phyloP scores from a whole-genome alignment of 148 eudicot species.

The Pouteria glomerata region DNA sequence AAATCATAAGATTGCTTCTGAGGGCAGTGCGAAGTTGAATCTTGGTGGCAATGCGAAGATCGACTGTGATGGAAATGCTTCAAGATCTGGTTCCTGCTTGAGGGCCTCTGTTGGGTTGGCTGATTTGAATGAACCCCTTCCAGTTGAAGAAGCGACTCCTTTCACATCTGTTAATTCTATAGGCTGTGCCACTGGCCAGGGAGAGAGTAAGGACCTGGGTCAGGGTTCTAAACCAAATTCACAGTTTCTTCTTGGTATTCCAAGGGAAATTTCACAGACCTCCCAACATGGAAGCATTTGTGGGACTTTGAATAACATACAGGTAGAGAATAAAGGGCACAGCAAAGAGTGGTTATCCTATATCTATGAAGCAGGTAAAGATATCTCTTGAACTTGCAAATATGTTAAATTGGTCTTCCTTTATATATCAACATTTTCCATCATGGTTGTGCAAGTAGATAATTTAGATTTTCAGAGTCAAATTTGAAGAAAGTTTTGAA shows the following conservation, averaged over 20 bases:
- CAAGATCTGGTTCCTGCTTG: slow-evolving; percentile 26
- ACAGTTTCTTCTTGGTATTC: slow-evolving; percentile 23
- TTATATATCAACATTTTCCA: not conserved
- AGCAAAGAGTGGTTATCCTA: slow-evolving; percentile 38
- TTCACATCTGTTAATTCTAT: slow-evolving; percentile 34
- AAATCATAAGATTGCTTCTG: slow-evolving; percentile 14
- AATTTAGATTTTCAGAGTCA: not conserved
- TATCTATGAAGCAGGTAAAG: slow-evolving; percentile 55
- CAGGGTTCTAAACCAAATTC: slow-evolving; percentile 24
- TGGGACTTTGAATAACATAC: slow-evolving; percentile 26
- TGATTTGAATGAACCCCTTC: slow-evolving; percentile 73
- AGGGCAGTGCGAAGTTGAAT: slow-evolving; percentile 24
- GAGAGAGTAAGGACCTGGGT: slow-evolving; percentile 26
- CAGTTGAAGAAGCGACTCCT: slow-evolving; percentile 38
- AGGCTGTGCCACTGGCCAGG: slow-evolving; percentile 18
- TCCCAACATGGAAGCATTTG: slow-evolving; percentile 24
- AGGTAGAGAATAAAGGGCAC: slow-evolving; percentile 30
- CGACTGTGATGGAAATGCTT: slow-evolving; percentile 24
- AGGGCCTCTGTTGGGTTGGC: slow-evolving; percentile 47
- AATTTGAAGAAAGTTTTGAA: not conserved
- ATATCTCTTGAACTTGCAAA: slow-evolving; percentile 2
- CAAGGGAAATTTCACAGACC: slow-evolving; percentile 30
- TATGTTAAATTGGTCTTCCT: not conserved
- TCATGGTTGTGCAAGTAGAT: not conserved
- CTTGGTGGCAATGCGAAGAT: slow-evolving; percentile 22